These are phyloP conservation scores for Paraphaeosphaeria sporulosa DNA, from an alignment of 2,329 filamentous ascomycete species.

Conservation along the genomic window DNA sequence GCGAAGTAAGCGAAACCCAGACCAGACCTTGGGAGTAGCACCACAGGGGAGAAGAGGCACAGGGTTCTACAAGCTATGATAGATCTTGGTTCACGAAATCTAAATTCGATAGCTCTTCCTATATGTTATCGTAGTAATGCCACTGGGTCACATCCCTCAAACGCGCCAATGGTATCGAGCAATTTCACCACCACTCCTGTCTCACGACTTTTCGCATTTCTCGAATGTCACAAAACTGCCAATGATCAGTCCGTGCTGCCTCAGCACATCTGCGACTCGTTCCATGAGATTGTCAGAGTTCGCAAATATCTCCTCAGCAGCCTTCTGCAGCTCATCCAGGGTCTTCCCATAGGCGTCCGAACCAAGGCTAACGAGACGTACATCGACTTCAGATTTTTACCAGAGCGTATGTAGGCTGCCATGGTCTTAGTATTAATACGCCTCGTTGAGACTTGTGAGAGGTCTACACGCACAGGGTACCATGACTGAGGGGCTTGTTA, in stretches of 20 bases:
- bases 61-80: constrained; percentile 21
- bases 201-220: not conserved
- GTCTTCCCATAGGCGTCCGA: not conserved
- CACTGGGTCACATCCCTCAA: not conserved
- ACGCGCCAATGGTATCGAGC: not conserved
- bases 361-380: not conserved
- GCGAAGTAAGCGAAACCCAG: constrained; percentile 9
- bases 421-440: not conserved
- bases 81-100: not conserved
- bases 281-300: not conserved
- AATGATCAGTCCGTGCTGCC: not conserved
- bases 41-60: constrained; percentile 20
- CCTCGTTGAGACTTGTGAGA: not conserved
- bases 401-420: not conserved
- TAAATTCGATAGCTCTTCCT: not conserved
- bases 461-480: not conserved
- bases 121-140: constrained; percentile 1
- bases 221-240: not conserved
- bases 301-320: not conserved
- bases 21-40: not conserved
- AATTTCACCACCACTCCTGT: not conserved
- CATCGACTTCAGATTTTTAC: not conserved
- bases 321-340: not conserved
- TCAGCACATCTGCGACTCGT: not conserved
- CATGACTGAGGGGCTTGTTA: not conserved